phyloP scores from a whole-genome alignment of 208 protist species.

The Herpetomonas tarakana region DNA sequence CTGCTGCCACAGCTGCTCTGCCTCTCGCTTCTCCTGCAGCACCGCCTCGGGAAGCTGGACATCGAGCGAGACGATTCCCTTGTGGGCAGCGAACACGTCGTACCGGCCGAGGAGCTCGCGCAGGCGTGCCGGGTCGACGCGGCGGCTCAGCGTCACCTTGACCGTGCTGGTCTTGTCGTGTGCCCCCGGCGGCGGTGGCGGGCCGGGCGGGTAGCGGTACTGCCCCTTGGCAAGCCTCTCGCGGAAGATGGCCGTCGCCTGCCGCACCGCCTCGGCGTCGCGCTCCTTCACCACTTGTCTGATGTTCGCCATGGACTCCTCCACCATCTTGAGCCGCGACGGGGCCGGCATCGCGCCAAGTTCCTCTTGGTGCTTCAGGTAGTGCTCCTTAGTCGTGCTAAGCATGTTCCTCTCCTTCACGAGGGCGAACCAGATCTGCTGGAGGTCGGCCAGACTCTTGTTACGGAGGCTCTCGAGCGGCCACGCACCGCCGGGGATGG shows the following conservation, averaged over 20 bases:
- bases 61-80: slow-evolving; percentile 73
- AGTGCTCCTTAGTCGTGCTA: slow-evolving; percentile 75
- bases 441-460: slow-evolving; percentile 91
- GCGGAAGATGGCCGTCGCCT: slow-evolving; percentile 67
- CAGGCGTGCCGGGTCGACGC: slow-evolving; percentile 64
- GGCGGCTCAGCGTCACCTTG: slow-evolving; percentile 59
- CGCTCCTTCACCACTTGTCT: slow-evolving; percentile 79
- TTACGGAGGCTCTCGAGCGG: slow-evolving; percentile 68
- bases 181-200: slow-evolving; percentile 65
- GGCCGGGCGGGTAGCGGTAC: slow-evolving; percentile 84
- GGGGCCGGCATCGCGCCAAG: slow-evolving; percentile 89
- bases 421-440: slow-evolving; percentile 90
- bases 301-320: slow-evolving; percentile 82
- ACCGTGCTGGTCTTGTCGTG: slow-evolving; percentile 58
- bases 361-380: slow-evolving; percentile 87
- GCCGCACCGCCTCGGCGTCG: slow-evolving; percentile 63
- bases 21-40: slow-evolving; percentile 62
- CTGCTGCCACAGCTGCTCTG: slow-evolving; percentile 78
- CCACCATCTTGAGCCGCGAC: slow-evolving; percentile 78
- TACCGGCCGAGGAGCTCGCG: slow-evolving; percentile 75
- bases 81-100: slow-evolving; percentile 80
- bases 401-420: slow-evolving; percentile 94
- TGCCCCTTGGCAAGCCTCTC: slow-evolving; percentile 61
- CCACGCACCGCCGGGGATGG: slow-evolving; percentile 88
- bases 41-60: slow-evolving; percentile 62